Evolutionary conservation across 441 rosid genomes (phyloP).

Genomic region (Rhodomyrtus psidioides): DNA sequence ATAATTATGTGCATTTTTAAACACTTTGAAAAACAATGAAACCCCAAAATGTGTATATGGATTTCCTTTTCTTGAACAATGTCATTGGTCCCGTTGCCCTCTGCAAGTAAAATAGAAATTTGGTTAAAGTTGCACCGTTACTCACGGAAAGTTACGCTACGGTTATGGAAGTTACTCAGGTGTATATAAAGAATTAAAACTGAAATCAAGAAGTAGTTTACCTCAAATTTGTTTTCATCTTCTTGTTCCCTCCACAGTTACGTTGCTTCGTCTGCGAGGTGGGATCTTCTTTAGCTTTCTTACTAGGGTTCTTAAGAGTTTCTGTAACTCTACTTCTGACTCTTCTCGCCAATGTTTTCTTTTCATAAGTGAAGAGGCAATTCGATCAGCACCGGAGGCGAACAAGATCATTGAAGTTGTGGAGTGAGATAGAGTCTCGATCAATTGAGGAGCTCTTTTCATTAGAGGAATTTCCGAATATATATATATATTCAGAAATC

Average conservation of each 20-base stretch:
- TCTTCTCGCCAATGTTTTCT: not conserved
- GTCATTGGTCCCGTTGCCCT: not conserved
- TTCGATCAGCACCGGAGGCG: not conserved
- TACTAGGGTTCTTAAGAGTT: not conserved
- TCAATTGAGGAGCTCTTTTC: not conserved
- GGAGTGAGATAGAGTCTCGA: not conserved
- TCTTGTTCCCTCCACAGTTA: not conserved
- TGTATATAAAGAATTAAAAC: not conserved
- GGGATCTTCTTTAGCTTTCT: not conserved
- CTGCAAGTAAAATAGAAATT: not conserved
- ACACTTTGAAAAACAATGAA: not conserved
- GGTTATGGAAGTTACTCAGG: not conserved
- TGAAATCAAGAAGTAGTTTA: not conserved
- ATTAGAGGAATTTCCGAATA: not conserved
- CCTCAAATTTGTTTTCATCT: not conserved
- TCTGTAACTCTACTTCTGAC: not conserved
- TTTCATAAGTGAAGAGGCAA: not conserved
- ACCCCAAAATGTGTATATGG: not conserved
- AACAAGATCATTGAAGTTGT: not conserved
- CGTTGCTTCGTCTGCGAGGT: not conserved
- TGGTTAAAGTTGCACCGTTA: not conserved
- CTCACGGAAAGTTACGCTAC: not conserved
- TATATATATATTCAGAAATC: not conserved
- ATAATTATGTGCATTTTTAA: not conserved
- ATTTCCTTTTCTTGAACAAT: not conserved